Evolutionary conservation across 305 asterid species (phyloP).

Genomic region (Salvia sclarea): DNA sequence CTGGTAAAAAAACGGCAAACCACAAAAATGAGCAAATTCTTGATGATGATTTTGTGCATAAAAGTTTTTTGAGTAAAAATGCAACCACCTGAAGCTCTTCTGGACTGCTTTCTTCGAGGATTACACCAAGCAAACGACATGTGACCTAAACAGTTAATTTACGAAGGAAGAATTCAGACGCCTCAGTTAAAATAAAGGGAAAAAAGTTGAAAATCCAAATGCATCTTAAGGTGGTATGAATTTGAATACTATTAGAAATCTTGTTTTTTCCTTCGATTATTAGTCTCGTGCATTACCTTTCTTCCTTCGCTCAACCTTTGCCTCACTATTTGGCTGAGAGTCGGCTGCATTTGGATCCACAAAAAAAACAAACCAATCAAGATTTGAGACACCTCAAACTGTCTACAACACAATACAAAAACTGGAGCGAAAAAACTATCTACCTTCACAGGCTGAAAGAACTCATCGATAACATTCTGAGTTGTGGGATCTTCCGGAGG

Average conservation of each 20-base stretch:
- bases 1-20: conserved; percentile 42
- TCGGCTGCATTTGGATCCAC: conserved; percentile 63
- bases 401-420: not conserved
- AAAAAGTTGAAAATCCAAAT: not conserved
- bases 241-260: too few relatives aligned
- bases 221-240: too few relatives aligned
- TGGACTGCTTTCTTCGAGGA: conserved; percentile 84
- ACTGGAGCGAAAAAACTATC: conserved; percentile 5
- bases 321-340: conserved; percentile 80
- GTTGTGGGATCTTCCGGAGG: conserved; percentile 65
- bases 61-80: conserved; percentile 12
- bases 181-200: not conserved
- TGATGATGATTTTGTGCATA: not conserved
- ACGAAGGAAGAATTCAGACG: conserved; percentile 18
- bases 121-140: conserved; percentile 81
- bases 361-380: conserved; percentile 10
- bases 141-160: conserved; percentile 62
- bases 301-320: conserved; percentile 90
- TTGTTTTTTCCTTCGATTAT: too few relatives aligned
- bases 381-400: conserved; percentile 19
- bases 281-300: conserved; percentile 57
- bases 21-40: conserved; percentile 32
- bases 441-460: conserved; percentile 85
- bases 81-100: conserved; percentile 87
- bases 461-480: conserved; percentile 79